Evolutionary conservation across 2,329 filamentous ascomycete genomes (phyloP), one percentile per base, ranked within the genome.

Genomic region (Clonostachys solani): DNA sequence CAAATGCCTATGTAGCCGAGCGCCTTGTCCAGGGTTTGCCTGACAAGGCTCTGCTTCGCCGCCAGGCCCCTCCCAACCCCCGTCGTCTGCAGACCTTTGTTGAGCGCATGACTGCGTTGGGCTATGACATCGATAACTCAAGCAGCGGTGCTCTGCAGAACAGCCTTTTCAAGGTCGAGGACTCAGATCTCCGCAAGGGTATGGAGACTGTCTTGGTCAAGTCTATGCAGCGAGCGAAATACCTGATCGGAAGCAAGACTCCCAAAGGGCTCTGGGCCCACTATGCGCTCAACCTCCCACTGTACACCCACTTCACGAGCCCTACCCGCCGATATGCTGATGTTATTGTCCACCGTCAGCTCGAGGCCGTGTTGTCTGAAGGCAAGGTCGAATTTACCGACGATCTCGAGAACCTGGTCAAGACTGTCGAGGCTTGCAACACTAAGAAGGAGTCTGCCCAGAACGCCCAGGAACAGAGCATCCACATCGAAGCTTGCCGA

Each of bases 381-480:
- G 89, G 88, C 52, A 80, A 85, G 52, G 78, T 89, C 43, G 91
- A 96, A 60, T 96, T 94, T 66, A 84, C 74, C 5, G 94, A 99
- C 56, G 94, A 99, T 52, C 68, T 94, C 50, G 94, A 99, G 63
- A 85, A 77, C 48, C 75, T 99, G 40, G 84, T 84, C 59, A 99
- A 97, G 81, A 95, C 88, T 44, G 88, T 92, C 9, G 94, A 99
- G 68, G 83, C 89, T 56, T 96, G 90, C 78, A 99, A 99, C 74
- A 96, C 89, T 63, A 99, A 97, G 84, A 99, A 97, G 69, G 94
- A 99, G 64, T 97, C 92, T 12, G 91, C 94, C 2, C 92, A 96
- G 71, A 94, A 90, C 60, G 94, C 94, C 13, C 94, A 99, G 67
- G 94, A 99, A 67, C 94, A 99, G 73, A 97, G 94, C 67, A 91